phyloP scores from a whole-genome alignment of 2,329 filamentous ascomycete species.

The Neonectria magnoliae region DNA sequence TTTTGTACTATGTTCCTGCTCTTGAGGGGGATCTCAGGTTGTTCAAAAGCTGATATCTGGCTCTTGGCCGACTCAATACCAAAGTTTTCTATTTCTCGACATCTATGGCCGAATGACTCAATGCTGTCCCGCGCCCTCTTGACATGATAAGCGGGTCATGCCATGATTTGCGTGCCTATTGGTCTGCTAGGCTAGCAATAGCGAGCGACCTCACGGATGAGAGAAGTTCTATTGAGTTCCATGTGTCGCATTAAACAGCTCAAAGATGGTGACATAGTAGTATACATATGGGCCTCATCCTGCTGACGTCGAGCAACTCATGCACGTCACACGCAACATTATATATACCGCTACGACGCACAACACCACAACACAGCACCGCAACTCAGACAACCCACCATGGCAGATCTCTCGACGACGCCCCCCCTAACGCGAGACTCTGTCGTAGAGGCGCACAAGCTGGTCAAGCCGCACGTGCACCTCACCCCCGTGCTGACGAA shows the following conservation, averaged over 20 bases:
- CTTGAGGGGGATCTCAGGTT: slow-evolving; percentile 36
- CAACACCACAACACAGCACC: not conserved
- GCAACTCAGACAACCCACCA: slow-evolving; percentile 40
- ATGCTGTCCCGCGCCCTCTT: slow-evolving; percentile 6
- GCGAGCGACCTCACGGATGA: slow-evolving; percentile 7
- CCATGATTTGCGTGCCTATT: not conserved
- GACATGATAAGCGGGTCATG: slow-evolving; percentile 22
- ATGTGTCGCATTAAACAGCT: not conserved
- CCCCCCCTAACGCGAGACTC: slow-evolving; percentile 77
- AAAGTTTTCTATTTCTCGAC: slow-evolving; percentile 23
- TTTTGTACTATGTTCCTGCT: slow-evolving; percentile 43
- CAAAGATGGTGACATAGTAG: not conserved
- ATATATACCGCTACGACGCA: not conserved
- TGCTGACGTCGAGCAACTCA: not conserved
- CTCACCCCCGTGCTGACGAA: slow-evolving; percentile 85
- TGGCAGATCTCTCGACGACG: slow-evolving; percentile 64
- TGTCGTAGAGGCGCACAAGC: slow-evolving; percentile 74
- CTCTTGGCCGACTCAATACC: slow-evolving; percentile 26
- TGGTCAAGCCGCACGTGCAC: slow-evolving; percentile 82
- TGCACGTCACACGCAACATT: not conserved
- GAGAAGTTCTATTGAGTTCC: not conserved
- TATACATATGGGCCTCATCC: not conserved
- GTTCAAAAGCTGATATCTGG: slow-evolving; percentile 43
- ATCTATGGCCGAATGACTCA: not conserved
- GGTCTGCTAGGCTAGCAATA: not conserved